Percentiles rank a stretch among this genome's conserved stretches.
Evolutionary conservation across 2,329 filamentous ascomycete genomes (phyloP).

Genomic region (Epichloe elymi): DNA sequence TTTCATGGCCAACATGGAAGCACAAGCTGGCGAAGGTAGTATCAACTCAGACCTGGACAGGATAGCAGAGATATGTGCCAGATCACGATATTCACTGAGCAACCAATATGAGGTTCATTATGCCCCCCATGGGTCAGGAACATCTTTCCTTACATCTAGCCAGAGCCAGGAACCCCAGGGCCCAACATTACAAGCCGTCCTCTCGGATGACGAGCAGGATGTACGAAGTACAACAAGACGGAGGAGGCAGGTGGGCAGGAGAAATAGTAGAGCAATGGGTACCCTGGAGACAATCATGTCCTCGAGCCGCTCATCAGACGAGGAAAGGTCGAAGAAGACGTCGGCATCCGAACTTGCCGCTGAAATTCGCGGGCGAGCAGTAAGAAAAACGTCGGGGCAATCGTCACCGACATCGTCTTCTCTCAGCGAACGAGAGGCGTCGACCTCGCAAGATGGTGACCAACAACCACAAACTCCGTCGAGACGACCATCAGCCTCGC

Average conservation of each 20-base stretch:
- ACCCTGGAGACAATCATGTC: conserved; percentile 56
- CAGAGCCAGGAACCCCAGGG: conserved; percentile 24
- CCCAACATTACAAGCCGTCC: conserved; percentile 43
- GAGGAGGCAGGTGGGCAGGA: conserved; percentile 26
- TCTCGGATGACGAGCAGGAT: conserved; percentile 41
- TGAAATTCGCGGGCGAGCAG: conserved; percentile 37
- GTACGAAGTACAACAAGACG: conserved; percentile 24
- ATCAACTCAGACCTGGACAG: conserved; percentile 48
- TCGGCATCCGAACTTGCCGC: conserved; percentile 42
- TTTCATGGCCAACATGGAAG: conserved; percentile 44
- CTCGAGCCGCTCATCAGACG: conserved; percentile 49
- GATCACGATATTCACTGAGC: conserved; percentile 50
- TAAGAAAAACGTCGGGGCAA: conserved; percentile 22
- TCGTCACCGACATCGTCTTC: conserved; percentile 20
- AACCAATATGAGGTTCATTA: conserved; percentile 57
- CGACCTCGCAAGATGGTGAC: conserved; percentile 11
- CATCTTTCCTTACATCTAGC: conserved; percentile 28
- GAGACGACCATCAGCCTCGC: conserved; percentile 18
- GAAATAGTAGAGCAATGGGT: conserved; percentile 43
- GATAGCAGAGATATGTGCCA: conserved; percentile 54
- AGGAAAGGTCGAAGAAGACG: conserved; percentile 47
- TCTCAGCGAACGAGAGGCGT: conserved; percentile 15
- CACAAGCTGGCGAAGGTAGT: conserved; percentile 27
- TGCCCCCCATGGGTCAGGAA: conserved; percentile 47
- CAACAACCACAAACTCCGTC: conserved; percentile 10